Percentiles rank a stretch among this genome's conserved stretches.
Evolutionary conservation across 306 rosid genomes (phyloP).

Genomic region (Prinsepia uniflora): DNA sequence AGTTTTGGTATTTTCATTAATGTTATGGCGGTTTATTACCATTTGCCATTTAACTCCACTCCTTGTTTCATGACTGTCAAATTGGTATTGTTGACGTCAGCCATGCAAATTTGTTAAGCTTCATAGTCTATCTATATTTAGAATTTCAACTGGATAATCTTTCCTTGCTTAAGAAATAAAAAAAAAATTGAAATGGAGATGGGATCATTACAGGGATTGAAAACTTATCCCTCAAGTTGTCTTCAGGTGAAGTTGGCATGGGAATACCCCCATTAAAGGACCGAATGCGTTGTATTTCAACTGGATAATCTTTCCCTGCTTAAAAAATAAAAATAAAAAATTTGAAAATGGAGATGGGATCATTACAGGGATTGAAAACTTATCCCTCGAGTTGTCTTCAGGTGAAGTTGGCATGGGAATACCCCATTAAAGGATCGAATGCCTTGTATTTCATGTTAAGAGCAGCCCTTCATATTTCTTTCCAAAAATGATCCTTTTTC

Average conservation of each 20-base stretch:
- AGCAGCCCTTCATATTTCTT: not conserved
- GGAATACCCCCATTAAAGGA: too few relatives aligned
- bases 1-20: slow-evolving; percentile 25
- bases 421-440: not conserved
- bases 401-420: not conserved
- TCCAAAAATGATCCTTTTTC: not conserved
- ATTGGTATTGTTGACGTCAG: not conserved
- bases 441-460: not conserved
- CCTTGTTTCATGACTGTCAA: not conserved
- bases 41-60: not conserved
- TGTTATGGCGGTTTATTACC: slow-evolving; percentile 9
- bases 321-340: not conserved
- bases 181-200: too few relatives aligned
- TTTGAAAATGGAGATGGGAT: not conserved
- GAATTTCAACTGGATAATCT: not conserved
- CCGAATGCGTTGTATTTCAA: not conserved
- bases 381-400: not conserved
- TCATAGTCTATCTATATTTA: not conserved
- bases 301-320: not conserved
- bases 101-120: slow-evolving; percentile 2
- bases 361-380: not conserved
- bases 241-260: too few relatives aligned
- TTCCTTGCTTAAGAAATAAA: not conserved
- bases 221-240: too few relatives aligned
- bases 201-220: too few relatives aligned